Percentiles rank a stretch among this genome's conserved stretches.
Conservation (phyloP, 495 filamentous ascomycete genomes). For the Hyaloscypha variabilis region DNA sequence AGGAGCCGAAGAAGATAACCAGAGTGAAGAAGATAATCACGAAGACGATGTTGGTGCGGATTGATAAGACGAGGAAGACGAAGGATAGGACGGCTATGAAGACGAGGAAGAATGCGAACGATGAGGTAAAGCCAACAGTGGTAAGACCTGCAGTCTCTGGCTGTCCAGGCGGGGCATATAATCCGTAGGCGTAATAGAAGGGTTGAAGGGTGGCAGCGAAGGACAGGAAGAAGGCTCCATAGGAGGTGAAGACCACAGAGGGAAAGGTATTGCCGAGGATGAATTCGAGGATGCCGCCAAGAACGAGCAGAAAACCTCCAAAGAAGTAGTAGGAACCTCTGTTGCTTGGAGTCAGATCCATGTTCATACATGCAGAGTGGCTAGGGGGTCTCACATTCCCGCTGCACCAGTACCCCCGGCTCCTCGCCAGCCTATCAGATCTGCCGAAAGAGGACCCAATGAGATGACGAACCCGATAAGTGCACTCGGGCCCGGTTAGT, state of each 20-base stretch:
- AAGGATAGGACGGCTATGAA: constrained; percentile 63
- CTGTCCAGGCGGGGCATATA: constrained; percentile 13
- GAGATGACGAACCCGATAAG: constrained; percentile 65
- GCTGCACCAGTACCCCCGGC: constrained; percentile 49
- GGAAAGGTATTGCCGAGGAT: not conserved
- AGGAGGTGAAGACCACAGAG: constrained; percentile 46
- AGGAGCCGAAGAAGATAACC: constrained; percentile 54
- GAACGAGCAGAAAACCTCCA: constrained; percentile 64
- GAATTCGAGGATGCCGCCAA: constrained; percentile 7
- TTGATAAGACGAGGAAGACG: constrained; percentile 65
- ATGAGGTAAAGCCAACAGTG: constrained; percentile 3
- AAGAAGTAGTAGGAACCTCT: constrained; percentile 38
- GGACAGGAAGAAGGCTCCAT: constrained; percentile 56
- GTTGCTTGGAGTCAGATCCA: no score
- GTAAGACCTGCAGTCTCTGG: not conserved
- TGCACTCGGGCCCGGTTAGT: constrained; percentile 32
- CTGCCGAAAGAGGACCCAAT: constrained; percentile 60
- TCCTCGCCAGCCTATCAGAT: constrained; percentile 71
- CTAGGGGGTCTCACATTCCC: constrained; percentile 1
- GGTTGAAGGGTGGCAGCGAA: constrained; percentile 60
- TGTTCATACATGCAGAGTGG: not conserved
- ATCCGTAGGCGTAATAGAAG: constrained; percentile 48
- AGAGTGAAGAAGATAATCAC: constrained; percentile 65
- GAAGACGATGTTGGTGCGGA: constrained; percentile 69
- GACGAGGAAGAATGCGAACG: constrained; percentile 51